Conservation (phyloP, 768 basidiomycete genomes). For the Leccinum arenicola region DNA sequence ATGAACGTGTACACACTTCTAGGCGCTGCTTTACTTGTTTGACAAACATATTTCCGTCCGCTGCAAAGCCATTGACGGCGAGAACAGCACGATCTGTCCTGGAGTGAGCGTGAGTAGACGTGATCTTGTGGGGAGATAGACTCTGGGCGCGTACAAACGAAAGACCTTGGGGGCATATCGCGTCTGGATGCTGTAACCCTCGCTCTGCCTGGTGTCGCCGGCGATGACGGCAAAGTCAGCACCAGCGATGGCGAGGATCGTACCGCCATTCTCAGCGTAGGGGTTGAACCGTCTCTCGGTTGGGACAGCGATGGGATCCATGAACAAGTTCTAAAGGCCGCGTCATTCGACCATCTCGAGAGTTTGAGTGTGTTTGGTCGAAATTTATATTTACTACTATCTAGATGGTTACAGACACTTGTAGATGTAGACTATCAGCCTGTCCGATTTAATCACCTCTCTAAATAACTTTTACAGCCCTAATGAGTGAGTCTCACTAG, state of each 20-base stretch:
- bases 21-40: constrained; percentile 94
- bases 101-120: constrained; percentile 5
- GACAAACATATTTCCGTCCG: constrained; percentile 97
- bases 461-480: too few species aligned
- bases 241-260: constrained; percentile 94
- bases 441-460: too few species aligned
- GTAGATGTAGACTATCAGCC: too few species aligned
- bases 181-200: constrained; percentile 98
- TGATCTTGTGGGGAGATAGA: neutral
- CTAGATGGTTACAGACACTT: too few species aligned
- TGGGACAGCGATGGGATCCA: constrained; percentile 27
- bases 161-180: constrained; percentile 96
- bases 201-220: constrained; percentile 93
- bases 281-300: constrained; percentile 77
- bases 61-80: constrained; percentile 96
- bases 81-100: constrained; percentile 92
- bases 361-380: neutral
- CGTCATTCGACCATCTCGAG: neutral
- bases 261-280: constrained; percentile 92
- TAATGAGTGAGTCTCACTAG: constrained; percentile 23
- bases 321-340: neutral
- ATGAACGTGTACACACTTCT: constrained; percentile 58
- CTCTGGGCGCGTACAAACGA: constrained; percentile 60
- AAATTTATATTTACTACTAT: too few species aligned
- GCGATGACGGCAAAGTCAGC: constrained; percentile 93